phyloP scores from a whole-genome alignment of 305 asterid genomes.

The Plantago rigida region DNA sequence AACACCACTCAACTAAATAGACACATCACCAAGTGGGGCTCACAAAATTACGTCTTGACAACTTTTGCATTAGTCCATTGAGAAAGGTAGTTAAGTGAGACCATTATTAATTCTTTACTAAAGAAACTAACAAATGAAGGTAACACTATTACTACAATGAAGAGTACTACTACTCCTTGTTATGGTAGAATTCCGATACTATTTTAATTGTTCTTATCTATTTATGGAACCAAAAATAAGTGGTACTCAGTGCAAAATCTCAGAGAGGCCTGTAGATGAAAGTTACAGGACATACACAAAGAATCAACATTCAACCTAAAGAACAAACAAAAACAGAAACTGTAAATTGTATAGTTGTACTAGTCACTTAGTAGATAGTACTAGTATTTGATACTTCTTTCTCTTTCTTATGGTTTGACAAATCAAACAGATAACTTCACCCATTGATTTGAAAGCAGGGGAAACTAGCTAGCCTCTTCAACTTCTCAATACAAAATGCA shows the following conservation, averaged over 20 bases:
- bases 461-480: no score
- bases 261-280: conserved; percentile 31
- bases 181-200: conserved; percentile 17
- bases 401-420: not conserved
- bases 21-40: conserved; percentile 12
- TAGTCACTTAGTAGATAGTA: no score
- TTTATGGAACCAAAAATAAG: conserved; percentile 26
- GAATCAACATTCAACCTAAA: conserved; percentile 1
- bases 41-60: not conserved
- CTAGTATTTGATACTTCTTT: not conserved
- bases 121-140: conserved; percentile 18
- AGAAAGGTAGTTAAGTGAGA: conserved; percentile 2
- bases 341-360: not conserved
- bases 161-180: conserved; percentile 2
- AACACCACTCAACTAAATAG: conserved; percentile 4
- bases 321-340: not conserved
- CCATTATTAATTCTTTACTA: not conserved
- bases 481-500: no score
- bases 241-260: conserved; percentile 15
- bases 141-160: conserved; percentile 3
- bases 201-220: conserved; percentile 38
- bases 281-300: conserved; percentile 23
- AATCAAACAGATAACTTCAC: conserved; percentile 13
- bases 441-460: no score
- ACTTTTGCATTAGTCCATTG: not conserved